These are phyloP conservation scores for Dryas integrifolia DNA, from an alignment of 331 rosid species.

Conservation along the genomic window DNA sequence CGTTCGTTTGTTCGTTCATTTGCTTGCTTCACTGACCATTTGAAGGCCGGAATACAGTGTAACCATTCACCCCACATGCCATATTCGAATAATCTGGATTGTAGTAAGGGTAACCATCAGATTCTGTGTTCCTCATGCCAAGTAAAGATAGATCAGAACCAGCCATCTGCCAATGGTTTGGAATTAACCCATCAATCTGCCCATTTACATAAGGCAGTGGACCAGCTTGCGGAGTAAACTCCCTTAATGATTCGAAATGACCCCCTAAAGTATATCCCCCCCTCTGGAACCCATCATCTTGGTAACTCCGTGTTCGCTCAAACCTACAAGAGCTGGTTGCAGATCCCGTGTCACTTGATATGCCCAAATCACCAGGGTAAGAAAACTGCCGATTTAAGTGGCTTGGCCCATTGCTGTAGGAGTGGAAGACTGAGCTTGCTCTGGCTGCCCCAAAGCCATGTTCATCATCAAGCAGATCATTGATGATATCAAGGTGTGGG, in stretches of 20 bases:
- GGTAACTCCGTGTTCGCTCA: conserved; percentile 78
- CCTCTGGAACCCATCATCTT: conserved; percentile 61
- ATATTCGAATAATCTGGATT: conserved; percentile 66
- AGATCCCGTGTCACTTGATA: conserved; percentile 56
- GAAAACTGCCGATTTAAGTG: conserved; percentile 65
- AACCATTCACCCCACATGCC: conserved; percentile 63
- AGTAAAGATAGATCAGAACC: conserved; percentile 52
- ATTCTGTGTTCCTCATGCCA: conserved; percentile 55
- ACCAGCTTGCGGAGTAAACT: conserved; percentile 49
- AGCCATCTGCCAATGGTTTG: conserved; percentile 71
- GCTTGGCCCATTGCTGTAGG: conserved; percentile 47
- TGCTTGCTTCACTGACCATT: conserved; percentile 58
- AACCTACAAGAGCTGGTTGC: conserved; percentile 74
- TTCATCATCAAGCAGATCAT: conserved; percentile 91
- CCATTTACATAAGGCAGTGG: conserved; percentile 56
- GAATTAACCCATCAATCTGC: conserved; percentile 70
- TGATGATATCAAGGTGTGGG: conserved; percentile 95
- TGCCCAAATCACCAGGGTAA: conserved; percentile 62
- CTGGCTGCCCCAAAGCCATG: conserved; percentile 42
- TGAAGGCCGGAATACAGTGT: conserved; percentile 78
- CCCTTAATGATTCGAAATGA: conserved; percentile 55
- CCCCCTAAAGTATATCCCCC: conserved; percentile 50
- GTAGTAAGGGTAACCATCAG: conserved; percentile 58
- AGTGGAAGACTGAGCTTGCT: conserved; percentile 40
- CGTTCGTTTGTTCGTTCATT: conserved; percentile 10